These are phyloP conservation scores for Kitagawia praeruptora DNA, from an alignment of 129 eudicot genomes.

Conservation along the genomic window DNA sequence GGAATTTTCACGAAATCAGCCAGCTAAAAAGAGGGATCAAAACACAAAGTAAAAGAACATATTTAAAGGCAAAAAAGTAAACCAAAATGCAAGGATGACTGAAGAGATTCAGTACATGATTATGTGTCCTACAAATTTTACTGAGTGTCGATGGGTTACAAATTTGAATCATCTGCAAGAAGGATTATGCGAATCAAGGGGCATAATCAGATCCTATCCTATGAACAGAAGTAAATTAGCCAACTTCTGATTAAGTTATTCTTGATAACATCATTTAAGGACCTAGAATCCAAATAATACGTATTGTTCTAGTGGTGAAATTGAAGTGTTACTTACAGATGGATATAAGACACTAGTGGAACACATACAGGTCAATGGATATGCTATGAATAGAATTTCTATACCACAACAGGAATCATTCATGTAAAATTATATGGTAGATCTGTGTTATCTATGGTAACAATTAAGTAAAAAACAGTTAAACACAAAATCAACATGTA, in stretches of 20 bases:
- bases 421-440: not conserved
- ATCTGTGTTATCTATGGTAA: not conserved
- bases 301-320: not conserved
- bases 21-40: slow-evolving; percentile 38
- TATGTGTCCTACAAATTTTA: not conserved
- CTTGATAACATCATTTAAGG: not conserved
- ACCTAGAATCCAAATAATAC: not conserved
- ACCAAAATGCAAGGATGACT: not conserved
- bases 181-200: not conserved
- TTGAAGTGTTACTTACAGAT: not conserved
- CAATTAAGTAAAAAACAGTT: not conserved
- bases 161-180: not conserved
- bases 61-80: not conserved
- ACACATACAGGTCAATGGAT: not conserved
- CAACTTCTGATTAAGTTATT: not conserved
- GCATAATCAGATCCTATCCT: not conserved
- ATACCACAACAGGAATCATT: not conserved
- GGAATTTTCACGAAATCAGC: slow-evolving; percentile 97
- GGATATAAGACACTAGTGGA: not conserved
- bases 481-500: not conserved
- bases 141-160: not conserved
- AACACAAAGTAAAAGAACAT: slow-evolving; percentile 11
- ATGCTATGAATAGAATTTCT: not conserved
- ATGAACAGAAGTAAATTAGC: not conserved
- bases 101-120: not conserved